Evolutionary conservation across 495 filamentous ascomycete genomes (phyloP), one percentile per base, ranked within the genome.

Genomic region (Aspergillus indologenus): DNA sequence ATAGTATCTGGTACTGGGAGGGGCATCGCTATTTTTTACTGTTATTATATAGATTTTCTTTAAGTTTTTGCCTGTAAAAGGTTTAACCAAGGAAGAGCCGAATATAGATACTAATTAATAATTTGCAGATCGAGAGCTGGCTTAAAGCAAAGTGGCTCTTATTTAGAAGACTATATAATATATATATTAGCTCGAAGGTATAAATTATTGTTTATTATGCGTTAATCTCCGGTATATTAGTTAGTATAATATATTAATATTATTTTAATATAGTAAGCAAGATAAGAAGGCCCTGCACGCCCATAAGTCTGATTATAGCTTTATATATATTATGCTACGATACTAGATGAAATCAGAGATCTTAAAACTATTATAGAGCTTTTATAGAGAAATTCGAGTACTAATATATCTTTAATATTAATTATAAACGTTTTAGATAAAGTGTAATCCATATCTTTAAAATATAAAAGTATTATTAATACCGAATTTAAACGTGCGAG

Each of bases 401-500:
- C 34, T 40, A 40, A 40, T 40, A 14, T 40, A 40, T 40, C 34
- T 40, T 40, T 40, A 2, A 40, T 40, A 40, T 11, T 40, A 40
- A 40, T 40, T 40, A 11, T 40, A 14, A 40, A 40, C 12, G 12
- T 40, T 40, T 11, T 40, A 40, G 34, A 11, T 40, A 40, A 40
- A 40, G 34, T 40, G 12, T 40, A 40, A 40, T 40, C 34, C 34
- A 40, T 11, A 40, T 11, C 34, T 40, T 40, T 11, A 40, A 40
- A 11, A 40, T 11, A 40, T 40, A 40, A 40, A 11, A 40, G 34
- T 40, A 40, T 4, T 40, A 6, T 40, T 11, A 40, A 40, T 73
- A 68, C 50, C 60, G 48, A 40, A 42, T 74, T 29, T 60, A 56
- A 43, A 59, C 64, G 22, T 73, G 72, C 57, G 60, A 61, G 23